phyloP scores from a whole-genome alignment of 768 basidiomycete species.

The Chalciporus chontae region DNA sequence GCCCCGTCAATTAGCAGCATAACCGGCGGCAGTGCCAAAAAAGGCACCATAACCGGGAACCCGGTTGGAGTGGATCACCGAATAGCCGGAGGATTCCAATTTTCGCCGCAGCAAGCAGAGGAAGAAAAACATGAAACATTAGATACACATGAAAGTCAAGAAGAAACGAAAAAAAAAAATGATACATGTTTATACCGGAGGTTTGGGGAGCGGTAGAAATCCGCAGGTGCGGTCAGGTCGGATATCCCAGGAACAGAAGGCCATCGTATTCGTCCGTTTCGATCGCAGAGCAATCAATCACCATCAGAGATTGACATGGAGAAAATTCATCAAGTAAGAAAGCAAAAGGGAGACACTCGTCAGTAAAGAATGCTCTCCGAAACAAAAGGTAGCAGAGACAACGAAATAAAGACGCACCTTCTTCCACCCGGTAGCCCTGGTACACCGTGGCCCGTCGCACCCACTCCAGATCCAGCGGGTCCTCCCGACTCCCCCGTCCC shows the following conservation, averaged over 20 bases:
- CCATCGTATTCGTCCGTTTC: constrained; percentile 1
- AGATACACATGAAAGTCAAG: neutral
- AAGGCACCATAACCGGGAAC: neutral
- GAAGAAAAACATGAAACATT: neutral
- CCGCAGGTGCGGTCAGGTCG: neutral
- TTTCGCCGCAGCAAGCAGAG: too few relatives aligned
- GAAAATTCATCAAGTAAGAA: neutral
- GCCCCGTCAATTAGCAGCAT: neutral
- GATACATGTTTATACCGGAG: neutral
- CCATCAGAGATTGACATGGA: neutral
- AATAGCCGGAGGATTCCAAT: neutral
- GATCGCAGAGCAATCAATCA: neutral
- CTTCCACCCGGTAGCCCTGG: constrained; percentile 19
- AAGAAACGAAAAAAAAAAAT: neutral
- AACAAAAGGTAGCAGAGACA: neutral
- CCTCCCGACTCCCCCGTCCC: constrained; percentile 2
- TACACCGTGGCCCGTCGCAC: neutral
- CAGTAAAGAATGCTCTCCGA: constrained; percentile 6
- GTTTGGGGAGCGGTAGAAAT: neutral
- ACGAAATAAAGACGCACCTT: constrained; percentile 23
- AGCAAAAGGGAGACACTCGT: neutral
- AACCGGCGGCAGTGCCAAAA: constrained; percentile 17
- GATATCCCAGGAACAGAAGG: neutral
- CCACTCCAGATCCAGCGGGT: constrained; percentile 4
- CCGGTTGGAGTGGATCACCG: constrained; percentile 12